phyloP scores from a whole-genome alignment of 495 filamentous ascomycete genomes.

The Glarea lozoyensis region DNA sequence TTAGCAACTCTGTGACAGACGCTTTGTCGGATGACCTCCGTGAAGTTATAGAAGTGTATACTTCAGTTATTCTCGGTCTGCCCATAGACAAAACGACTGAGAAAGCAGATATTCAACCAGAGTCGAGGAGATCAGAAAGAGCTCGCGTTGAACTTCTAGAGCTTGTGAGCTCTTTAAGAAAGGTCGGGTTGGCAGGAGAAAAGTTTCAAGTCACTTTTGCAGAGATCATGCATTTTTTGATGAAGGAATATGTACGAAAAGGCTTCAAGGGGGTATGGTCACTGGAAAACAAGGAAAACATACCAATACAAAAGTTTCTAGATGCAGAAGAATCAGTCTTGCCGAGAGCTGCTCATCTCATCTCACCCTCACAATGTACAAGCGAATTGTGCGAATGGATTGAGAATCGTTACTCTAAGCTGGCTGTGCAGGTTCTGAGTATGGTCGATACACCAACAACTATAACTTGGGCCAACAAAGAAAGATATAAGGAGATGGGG shows the following conservation, averaged over 20 bases:
- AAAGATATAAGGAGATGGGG: slow-evolving; percentile 75
- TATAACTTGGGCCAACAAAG: slow-evolving; percentile 52
- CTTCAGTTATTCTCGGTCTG: slow-evolving; percentile 49
- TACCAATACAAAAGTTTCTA: no score
- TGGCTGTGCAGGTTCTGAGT: slow-evolving; percentile 55
- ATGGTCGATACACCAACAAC: slow-evolving; percentile 22
- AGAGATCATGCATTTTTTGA: slow-evolving; percentile 58
- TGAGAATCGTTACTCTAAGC: slow-evolving; percentile 57
- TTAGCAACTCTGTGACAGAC: slow-evolving; percentile 54
- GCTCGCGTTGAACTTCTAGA: slow-evolving; percentile 45
- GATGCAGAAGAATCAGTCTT: slow-evolving; percentile 1
- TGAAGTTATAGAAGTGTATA: slow-evolving; percentile 41
- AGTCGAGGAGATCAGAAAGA: slow-evolving; percentile 27
- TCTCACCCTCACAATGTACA: slow-evolving; percentile 40
- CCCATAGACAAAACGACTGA: slow-evolving; percentile 21
- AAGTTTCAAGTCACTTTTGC: slow-evolving; percentile 70
- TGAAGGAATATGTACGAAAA: slow-evolving; percentile 52
- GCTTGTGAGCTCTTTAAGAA: slow-evolving; percentile 52
- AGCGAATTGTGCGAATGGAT: slow-evolving; percentile 58
- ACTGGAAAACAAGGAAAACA: neutral
- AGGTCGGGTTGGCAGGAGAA: slow-evolving; percentile 67
- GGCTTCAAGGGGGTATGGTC: slow-evolving; percentile 40
- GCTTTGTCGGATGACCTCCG: slow-evolving; percentile 42
- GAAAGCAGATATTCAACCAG: slow-evolving; percentile 16
- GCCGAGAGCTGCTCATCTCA: slow-evolving; percentile 10